Evolutionary conservation across 1,139 yeast species (phyloP), one percentile per base, ranked within the genome.

Genomic region (Hemisphaericaspora subhashii): DNA sequence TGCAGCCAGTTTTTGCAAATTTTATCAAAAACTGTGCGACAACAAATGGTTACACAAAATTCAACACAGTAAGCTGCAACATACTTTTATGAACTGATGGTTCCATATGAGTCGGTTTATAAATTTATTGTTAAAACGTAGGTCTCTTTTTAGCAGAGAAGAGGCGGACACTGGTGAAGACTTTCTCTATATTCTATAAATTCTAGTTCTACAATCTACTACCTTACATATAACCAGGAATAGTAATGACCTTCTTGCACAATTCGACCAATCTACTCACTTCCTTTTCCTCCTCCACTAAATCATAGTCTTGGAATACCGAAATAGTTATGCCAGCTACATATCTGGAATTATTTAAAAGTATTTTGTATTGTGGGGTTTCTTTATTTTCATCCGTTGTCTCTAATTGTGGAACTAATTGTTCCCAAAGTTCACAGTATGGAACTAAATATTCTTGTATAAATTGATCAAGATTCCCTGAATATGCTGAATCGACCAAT

Each of bases 281-380:
- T 10, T 31, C 26, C 7, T 31, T 25, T 31, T 11, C 16, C 7
- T 15, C 33, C 7, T 11, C 17, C 7, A 12, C 3, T 6, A 11
- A 16, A 16, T 22, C 33, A 31, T 9, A 31, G 21, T 28, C 23
- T 20, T 26, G 23, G 6, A 34, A 27, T n/a, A 41, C 35, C 22
- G 33, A 30, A 20, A 33, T 23, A 1, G 64, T 54, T 23, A 66
- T 54, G 15, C 53, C 71, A 18, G 68, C 60, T 24, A 69, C 59
- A 43, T 59, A 70, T 44, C 58, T 59, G 12, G 65, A 45, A 46
- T 70, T 70, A 45, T 70, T 70, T 13, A 47, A 38, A 15, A 66
- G 41, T 1, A 59, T 47, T 9, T 46, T 49, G 31, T 46, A 50
- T 15, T 55, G 52, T 28, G 47, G 46, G 16, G 37, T 38, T 5